Conservation (phyloP, 306 rosid genomes). For the Fagus sylvatica region DNA sequence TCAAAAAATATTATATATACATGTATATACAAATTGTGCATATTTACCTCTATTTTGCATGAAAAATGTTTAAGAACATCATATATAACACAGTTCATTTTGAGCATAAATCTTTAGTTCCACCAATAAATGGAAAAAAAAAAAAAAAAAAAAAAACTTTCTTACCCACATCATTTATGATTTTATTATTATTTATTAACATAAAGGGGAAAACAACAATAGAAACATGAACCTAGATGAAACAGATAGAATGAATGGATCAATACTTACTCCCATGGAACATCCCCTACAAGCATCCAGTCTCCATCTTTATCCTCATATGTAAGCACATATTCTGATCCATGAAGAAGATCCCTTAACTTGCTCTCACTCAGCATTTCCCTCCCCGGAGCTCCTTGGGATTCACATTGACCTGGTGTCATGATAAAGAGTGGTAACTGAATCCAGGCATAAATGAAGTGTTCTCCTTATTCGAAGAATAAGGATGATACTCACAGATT, state of each 20-base stretch:
- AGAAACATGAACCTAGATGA: neutral
- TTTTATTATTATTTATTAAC: neutral
- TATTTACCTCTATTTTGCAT: neutral
- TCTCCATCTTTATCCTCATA: slow-evolving; percentile 95
- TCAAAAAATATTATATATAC: neutral
- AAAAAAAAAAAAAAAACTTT: no score
- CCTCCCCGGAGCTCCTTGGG: slow-evolving; percentile 76
- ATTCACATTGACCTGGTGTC: slow-evolving; percentile 81
- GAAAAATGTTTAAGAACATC: neutral
- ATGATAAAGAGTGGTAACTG: slow-evolving; percentile 20
- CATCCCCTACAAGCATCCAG: slow-evolving; percentile 99
- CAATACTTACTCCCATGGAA: slow-evolving; percentile 89
- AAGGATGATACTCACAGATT: neutral
- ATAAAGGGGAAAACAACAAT: neutral
- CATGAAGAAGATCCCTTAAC: slow-evolving; percentile 89
- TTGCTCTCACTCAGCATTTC: slow-evolving; percentile 87
- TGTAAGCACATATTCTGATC: slow-evolving; percentile 92
- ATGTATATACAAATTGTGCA: neutral
- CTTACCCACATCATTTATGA: neutral
- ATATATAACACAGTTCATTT: neutral
- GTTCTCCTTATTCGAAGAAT: neutral
- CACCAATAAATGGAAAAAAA: no score
- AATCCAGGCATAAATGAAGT: slow-evolving; percentile 20
- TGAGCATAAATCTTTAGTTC: neutral
- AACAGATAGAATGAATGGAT: neutral